Conservation (phyloP, 371 early-diverging fungal genomes). For the Haplosporangium sp. region DNA sequence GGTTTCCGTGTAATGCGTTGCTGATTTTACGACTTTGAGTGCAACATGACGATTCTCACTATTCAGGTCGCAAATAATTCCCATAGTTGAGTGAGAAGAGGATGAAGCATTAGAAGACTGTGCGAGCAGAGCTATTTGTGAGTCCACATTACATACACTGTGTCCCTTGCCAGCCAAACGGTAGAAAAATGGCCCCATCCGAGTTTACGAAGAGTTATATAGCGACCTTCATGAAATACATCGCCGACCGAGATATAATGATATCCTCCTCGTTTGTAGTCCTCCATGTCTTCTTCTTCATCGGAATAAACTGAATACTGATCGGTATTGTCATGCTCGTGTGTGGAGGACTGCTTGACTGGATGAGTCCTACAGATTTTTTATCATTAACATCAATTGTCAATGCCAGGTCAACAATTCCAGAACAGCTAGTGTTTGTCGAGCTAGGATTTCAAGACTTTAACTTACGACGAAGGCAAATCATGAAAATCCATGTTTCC, state of each 20-base stretch:
- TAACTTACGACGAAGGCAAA: conserved; percentile 18
- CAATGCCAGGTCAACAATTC: background rate
- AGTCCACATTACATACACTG: conserved; percentile 61
- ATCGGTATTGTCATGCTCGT: conserved; percentile 30
- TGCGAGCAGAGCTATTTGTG: background rate
- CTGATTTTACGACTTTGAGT: conserved; percentile 96
- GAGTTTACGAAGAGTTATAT: conserved; percentile 89
- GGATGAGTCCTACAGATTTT: conserved; percentile 19
- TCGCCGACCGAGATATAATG: conserved; percentile 92
- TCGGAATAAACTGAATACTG: conserved; percentile 56
- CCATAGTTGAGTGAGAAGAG: background rate
- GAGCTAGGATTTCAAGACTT: background rate
- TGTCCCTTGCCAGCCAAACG: conserved; percentile 94
- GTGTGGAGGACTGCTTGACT: conserved; percentile 11
- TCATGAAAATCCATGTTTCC: conserved; percentile 16
- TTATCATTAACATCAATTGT: background rate
- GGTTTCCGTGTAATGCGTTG: conserved; percentile 95
- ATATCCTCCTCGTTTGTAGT: conserved; percentile 94
- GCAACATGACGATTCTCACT: conserved; percentile 87
- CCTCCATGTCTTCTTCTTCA: conserved; percentile 90
- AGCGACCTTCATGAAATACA: conserved; percentile 82
- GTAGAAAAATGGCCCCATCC: conserved; percentile 99
- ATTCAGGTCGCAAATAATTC: conserved; percentile 1
- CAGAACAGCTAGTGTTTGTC: too few relatives aligned
- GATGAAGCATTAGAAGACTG: background rate